Base-by-base conservation (phyloP, 495 filamentous ascomycete genomes). In the Xylaria flabelliformis region DNA sequence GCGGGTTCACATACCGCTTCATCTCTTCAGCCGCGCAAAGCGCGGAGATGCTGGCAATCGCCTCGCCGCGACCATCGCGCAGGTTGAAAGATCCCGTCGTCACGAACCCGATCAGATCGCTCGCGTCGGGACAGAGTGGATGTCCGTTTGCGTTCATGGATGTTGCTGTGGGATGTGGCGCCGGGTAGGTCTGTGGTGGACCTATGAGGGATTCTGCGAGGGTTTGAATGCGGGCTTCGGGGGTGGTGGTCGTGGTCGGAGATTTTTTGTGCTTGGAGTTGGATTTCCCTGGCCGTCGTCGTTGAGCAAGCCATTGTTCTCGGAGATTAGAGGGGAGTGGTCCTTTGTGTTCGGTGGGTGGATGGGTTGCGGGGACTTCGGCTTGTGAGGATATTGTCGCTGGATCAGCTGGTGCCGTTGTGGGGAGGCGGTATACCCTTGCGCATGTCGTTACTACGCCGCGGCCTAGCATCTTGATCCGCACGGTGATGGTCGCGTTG, bases 61-160 rank as follows among this genome's bases (percentile, higher is more conserved):
- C 95, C 29, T 90, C 90, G 0, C 90, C 91, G 76, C 86, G 87
- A 1, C 95, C 96, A 70, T 94, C 89, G 7, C 89, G 90, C 4
- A 98, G 84, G 73, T 92, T 92, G 73, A 91, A 97, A 64, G 92
- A 91, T 2, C 95, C 96, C 2, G 91, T 92, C 29, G 94, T 97
- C 26, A 98, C 90, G 78, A 97, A 99, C 0, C 96, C 96, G 50
- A 99, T 92, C 39, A 98, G 83, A 76, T 97, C 93, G 17, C 88
- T 85, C 72, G 92, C 92, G 1, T 82, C 80, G 0, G 96, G 96
- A 6, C 93, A 88, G 1, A 88, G 77, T 0, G 93, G 89, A 70
- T 93, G 89, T 0, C 85, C 85, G 44, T 83, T 80, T 26, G 79
- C 84, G 75, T 70, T 82, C 71, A 72, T 75, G 74, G 76, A 72